Evolutionary conservation across 805 yeast genomes (phyloP), one percentile per base, ranked within the genome.

Genomic region (Candida maesae): DNA sequence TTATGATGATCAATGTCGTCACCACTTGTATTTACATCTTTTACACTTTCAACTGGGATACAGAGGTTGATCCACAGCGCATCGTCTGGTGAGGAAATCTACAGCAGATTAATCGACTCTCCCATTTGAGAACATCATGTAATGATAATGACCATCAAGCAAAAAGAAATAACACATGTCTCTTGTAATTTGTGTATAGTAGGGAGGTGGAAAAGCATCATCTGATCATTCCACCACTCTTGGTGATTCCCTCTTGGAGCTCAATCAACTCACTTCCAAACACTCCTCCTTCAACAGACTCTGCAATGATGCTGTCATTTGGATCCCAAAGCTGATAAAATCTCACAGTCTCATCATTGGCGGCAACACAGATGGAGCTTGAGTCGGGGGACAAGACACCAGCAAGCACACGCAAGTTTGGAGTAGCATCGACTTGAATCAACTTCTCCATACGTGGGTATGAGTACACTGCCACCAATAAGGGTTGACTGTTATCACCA

Each of bases 331-430:
- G 49, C 36, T 78, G 72, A 60, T 83, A 87, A 33, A 89, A 80
- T 41, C 91, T 62, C 2, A 89, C 75, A 0, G 93, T 81, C 46
- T 80, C 82, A 60, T 88, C 95, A 55, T 80, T 85, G 0, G 87
- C 70, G 0, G 93, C 90, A 1, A 84, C 78, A 44, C 91, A 83
- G 0, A 89, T 64, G 1, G 79, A 67, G 11, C 70, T 65, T 14
- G 66, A 70, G 53, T 81, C 83, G 7, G 89, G 88, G 0, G 95
- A 81, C 7, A 71, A 44, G 2, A 74, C 79, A 1, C 93, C 80
- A 44, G 85, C 74, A 27, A 88, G 58, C 0, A 81, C 79, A 48
- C 96, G 68, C 20, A 79, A 55, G 40, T 75, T 71, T 3, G 71
- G 57, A 0, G 71, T 58, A 0, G 81, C 71, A 16, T 69, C 71